These are phyloP conservation scores for Mercurialis annua DNA, from an alignment of 345 rosid species.

Conservation along the genomic window DNA sequence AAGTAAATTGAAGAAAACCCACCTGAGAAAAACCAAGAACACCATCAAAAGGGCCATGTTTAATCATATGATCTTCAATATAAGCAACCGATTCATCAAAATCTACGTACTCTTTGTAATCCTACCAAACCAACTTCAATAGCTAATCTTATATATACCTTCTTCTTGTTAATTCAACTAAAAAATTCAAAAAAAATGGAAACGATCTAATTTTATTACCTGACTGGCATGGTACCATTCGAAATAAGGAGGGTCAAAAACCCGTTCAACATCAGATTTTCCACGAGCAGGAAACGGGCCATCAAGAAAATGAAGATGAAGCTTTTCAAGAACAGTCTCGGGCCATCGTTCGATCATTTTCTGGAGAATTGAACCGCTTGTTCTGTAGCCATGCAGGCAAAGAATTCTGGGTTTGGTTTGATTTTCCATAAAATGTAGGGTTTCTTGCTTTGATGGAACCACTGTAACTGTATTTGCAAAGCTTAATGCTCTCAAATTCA, in stretches of 20 bases:
- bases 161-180: neutral
- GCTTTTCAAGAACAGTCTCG: slow-evolving; percentile 31
- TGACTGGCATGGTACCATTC: slow-evolving; percentile 48
- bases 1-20: neutral
- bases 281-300: slow-evolving; percentile 42
- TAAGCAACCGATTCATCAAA: slow-evolving; percentile 41
- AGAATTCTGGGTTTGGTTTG: slow-evolving; percentile 41
- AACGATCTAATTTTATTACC: slow-evolving; percentile 20
- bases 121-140: slow-evolving; percentile 17
- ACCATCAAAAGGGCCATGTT: slow-evolving; percentile 47
- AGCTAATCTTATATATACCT: neutral
- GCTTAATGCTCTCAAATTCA: neutral
- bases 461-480: neutral
- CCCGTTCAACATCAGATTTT: slow-evolving; percentile 36
- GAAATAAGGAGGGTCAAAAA: slow-evolving; percentile 54
- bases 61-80: slow-evolving; percentile 43
- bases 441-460: neutral
- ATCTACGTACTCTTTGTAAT: slow-evolving; percentile 29
- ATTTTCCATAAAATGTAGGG: slow-evolving; percentile 14
- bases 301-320: slow-evolving; percentile 45
- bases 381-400: slow-evolving; percentile 53
- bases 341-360: slow-evolving; percentile 42
- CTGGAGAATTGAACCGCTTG: slow-evolving; percentile 44
- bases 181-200: neutral
- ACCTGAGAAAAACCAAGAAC: slow-evolving; percentile 55